Conservation (phyloP, 2,329 filamentous ascomycete genomes). For the Colletotrichum cuscutae region DNA sequence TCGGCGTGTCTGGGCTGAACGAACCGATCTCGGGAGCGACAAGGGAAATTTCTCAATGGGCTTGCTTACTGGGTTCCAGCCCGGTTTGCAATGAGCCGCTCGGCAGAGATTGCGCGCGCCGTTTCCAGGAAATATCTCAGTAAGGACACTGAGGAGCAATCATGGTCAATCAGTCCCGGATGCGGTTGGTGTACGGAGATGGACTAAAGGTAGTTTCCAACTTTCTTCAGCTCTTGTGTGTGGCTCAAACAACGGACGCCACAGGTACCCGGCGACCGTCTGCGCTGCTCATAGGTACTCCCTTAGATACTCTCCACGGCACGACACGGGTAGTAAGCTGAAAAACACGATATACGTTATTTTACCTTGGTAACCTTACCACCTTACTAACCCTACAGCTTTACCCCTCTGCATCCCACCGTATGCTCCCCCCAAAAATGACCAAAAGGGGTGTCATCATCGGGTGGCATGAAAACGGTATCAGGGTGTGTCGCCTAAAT, state of each 20-base stretch:
- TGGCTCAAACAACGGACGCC: slow-evolving; percentile 7
- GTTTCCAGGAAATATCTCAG: not conserved
- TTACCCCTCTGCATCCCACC: not conserved
- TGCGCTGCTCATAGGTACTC: not conserved
- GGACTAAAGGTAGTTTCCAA: not conserved
- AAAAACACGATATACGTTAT: not conserved
- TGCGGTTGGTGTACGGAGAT: slow-evolving; percentile 1
- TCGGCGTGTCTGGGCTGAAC: not conserved
- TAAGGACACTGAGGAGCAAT: not conserved
- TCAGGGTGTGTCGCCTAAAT: not conserved
- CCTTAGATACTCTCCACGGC: no score
- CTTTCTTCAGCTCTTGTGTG: not conserved
- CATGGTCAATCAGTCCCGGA: not conserved
- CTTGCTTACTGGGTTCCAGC: not conserved
- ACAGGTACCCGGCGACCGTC: slow-evolving; percentile 11
- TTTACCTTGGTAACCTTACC: not conserved
- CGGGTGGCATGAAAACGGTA: not conserved
- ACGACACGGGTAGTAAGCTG: no score
- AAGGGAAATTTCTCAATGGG: not conserved
- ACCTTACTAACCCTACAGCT: no score
- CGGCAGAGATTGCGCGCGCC: not conserved
- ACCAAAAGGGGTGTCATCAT: not conserved
- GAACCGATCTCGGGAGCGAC: not conserved
- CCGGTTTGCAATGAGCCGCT: not conserved
- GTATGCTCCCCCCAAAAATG: not conserved